Conservation (phyloP, 768 basidiomycete genomes). For the Boletus rubescentipes region DNA sequence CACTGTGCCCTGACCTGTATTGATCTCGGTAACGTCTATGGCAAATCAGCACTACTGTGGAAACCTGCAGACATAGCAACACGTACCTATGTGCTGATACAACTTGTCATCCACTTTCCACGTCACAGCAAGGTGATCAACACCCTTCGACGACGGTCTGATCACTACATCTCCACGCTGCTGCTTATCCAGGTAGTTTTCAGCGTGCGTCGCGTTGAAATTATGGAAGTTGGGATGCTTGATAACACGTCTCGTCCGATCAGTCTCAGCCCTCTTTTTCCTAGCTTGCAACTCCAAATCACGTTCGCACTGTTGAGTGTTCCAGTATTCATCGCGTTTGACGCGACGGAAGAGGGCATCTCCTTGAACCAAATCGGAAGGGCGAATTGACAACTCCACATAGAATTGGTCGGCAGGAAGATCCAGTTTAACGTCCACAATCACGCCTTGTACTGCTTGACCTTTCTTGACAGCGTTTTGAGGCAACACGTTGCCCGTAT, state of each 20-base stretch:
- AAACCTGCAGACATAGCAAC: not conserved
- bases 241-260: slow-evolving; percentile 79
- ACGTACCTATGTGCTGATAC: slow-evolving; percentile 93
- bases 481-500: slow-evolving; percentile 40
- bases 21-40: slow-evolving; percentile 79
- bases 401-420: slow-evolving; percentile 59
- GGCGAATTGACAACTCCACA: slow-evolving; percentile 74
- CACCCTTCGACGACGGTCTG: slow-evolving; percentile 91
- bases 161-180: slow-evolving; percentile 97
- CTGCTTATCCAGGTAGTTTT: slow-evolving; percentile 83
- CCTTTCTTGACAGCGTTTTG: slow-evolving; percentile 65
- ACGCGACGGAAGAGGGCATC: slow-evolving; percentile 63
- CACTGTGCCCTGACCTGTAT: slow-evolving; percentile 66
- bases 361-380: slow-evolving; percentile 56
- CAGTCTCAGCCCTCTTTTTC: slow-evolving; percentile 83
- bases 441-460: slow-evolving; percentile 76
- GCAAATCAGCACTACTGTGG: slow-evolving; percentile 3
- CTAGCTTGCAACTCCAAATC: slow-evolving; percentile 72
- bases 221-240: slow-evolving; percentile 99
- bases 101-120: slow-evolving; percentile 98
- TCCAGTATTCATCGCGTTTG: slow-evolving; percentile 61
- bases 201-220: slow-evolving; percentile 87
- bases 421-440: slow-evolving; percentile 69
- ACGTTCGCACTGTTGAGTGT: slow-evolving; percentile 58
- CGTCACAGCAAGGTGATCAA: slow-evolving; percentile 91